Conservation (phyloP, 2,329 filamentous ascomycete genomes). For the Exophiala oligosperma region DNA sequence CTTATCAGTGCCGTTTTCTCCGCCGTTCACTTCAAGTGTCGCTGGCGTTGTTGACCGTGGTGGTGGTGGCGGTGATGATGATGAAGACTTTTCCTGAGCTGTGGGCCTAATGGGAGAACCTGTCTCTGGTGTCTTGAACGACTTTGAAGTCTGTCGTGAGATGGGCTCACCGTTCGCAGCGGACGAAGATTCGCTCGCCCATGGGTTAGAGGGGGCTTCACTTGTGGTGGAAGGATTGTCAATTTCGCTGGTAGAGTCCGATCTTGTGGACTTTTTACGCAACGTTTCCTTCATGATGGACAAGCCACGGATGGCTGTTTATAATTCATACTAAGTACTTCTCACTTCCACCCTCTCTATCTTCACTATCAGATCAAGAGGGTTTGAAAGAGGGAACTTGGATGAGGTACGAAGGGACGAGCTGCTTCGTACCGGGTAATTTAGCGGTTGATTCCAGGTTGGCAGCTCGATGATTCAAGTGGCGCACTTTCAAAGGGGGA, state of each 20-base stretch:
- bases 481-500: too few species aligned
- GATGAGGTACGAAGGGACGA: too few species aligned
- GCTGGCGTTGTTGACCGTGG: not conserved
- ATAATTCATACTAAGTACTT: too few species aligned
- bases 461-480: too few species aligned
- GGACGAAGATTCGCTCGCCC: conserved; percentile 20
- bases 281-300: conserved; percentile 24
- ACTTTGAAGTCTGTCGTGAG: conserved; percentile 20
- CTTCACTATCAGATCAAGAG: too few species aligned
- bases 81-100: conserved; percentile 8
- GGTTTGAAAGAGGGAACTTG: too few species aligned
- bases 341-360: too few species aligned
- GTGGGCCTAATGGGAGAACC: conserved; percentile 12
- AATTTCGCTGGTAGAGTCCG: conserved; percentile 13
- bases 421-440: too few species aligned
- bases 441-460: too few species aligned
- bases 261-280: conserved; percentile 17
- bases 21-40: conserved; percentile 11
- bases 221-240: conserved; percentile 18
- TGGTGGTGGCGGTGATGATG: conserved; percentile 16
- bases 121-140: conserved; percentile 15
- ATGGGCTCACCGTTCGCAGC: conserved; percentile 17
- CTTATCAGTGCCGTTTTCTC: conserved; percentile 17
- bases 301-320: too few species aligned
- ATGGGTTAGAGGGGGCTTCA: conserved; percentile 24